A percentile compares a stretch with the other conserved stretches of the same genome.
Evolutionary conservation across 208 protist genomes (phyloP).

Genomic region (Trypanosoma brucei): DNA sequence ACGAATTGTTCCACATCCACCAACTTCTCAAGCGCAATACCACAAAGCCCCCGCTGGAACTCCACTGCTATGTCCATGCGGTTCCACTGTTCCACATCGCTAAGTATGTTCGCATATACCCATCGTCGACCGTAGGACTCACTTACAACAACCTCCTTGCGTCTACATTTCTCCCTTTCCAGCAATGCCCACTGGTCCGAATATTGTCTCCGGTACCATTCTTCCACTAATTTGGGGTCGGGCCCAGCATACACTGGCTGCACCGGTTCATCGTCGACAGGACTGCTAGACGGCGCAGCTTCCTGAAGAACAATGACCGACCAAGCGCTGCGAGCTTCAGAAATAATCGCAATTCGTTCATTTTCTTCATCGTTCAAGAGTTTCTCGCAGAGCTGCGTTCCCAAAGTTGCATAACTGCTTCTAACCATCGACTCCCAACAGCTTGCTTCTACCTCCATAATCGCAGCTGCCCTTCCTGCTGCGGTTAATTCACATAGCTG

Average conservation of each 20-base stretch:
- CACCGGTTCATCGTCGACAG: neutral
- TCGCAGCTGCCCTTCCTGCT: neutral
- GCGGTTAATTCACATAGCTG: neutral
- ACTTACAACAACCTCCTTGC: neutral
- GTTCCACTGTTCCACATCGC: constrained; percentile 23
- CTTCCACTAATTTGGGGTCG: neutral
- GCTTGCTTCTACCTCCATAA: constrained; percentile 18
- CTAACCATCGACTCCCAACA: constrained; percentile 5
- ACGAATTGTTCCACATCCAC: constrained; percentile 10
- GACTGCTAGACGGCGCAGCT: neutral
- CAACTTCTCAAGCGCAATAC: neutral
- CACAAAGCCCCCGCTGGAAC: neutral
- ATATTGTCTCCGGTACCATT: too few species aligned
- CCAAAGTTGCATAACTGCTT: neutral
- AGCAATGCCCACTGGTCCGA: neutral
- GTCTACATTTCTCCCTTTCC: constrained; percentile 1
- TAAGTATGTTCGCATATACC: constrained; percentile 13
- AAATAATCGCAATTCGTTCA: constrained; percentile 14
- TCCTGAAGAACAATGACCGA: constrained; percentile 18
- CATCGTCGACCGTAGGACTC: constrained; percentile 2
- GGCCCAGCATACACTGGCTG: neutral
- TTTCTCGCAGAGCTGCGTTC: neutral
- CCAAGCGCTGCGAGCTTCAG: constrained; percentile 17
- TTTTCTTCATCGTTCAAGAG: constrained; percentile 13
- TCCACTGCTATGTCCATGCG: constrained; percentile 12